Evolutionary conservation across 495 filamentous ascomycete species (phyloP).

Genomic region (Echria macrotheca): DNA sequence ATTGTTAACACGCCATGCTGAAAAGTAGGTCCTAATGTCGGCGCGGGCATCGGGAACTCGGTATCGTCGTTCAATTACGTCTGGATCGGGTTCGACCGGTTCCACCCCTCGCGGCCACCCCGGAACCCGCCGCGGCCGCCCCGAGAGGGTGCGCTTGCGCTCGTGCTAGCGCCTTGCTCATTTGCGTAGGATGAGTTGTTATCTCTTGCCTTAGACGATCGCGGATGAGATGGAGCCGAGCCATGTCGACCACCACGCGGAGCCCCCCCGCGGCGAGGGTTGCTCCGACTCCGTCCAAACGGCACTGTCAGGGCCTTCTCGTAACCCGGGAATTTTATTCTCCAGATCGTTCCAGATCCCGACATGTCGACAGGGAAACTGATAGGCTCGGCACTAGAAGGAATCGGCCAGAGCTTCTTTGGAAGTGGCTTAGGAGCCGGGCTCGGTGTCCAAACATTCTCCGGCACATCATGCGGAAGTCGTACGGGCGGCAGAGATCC

Average conservation of each 20-base stretch:
- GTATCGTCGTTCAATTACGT: conserved; percentile 15
- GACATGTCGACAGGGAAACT: conserved; percentile 33
- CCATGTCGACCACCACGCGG: conserved; percentile 24
- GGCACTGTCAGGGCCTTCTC: conserved; percentile 36
- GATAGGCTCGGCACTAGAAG: conserved; percentile 37
- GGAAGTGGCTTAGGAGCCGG: conserved; percentile 35
- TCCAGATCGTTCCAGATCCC: conserved; percentile 36
- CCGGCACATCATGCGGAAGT: conserved; percentile 56
- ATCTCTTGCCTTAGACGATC: conserved; percentile 20
- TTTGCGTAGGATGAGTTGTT: conserved; percentile 12
- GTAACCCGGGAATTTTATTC: conserved; percentile 35
- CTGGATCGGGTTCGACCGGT: conserved; percentile 18
- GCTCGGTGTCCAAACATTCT: conserved; percentile 43
- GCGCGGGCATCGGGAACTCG: too few relatives aligned
- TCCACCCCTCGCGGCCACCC: conserved; percentile 25
- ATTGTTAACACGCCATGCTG: too few relatives aligned
- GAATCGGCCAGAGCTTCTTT: conserved; percentile 28
- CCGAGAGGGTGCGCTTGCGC: conserved; percentile 10
- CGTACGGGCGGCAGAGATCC: conserved; percentile 67
- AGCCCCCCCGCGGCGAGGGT: conserved; percentile 40
- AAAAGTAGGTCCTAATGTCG: too few relatives aligned
- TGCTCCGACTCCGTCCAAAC: conserved; percentile 38
- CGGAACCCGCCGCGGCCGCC: conserved; percentile 25
- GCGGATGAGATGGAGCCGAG: conserved; percentile 20
- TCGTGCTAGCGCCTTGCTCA: conserved; percentile 19